These are phyloP conservation scores for Neostapfia colusana DNA, from an alignment of 176 grass and related monocot genomes.

Conservation along the genomic window DNA sequence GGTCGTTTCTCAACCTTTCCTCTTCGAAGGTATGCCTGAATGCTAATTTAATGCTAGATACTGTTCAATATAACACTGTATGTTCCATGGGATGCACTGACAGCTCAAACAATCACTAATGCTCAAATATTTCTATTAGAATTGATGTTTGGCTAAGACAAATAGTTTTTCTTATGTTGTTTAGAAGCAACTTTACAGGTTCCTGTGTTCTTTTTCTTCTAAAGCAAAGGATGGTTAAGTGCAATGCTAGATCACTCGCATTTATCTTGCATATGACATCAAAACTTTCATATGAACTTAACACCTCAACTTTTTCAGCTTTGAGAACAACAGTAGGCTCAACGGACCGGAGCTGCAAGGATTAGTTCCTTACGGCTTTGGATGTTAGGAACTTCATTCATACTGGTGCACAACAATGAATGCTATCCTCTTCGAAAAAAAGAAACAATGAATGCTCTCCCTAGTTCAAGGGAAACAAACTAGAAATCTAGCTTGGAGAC, in stretches of 20 bases:
- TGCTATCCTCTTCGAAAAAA: not conserved
- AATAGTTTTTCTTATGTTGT: not conserved
- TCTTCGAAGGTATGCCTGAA: slow-evolving; percentile 62
- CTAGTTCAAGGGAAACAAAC: slow-evolving; percentile 2
- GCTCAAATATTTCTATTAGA: not conserved
- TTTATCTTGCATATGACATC: not conserved
- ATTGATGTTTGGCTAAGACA: not conserved
- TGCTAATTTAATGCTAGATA: slow-evolving; percentile 3
- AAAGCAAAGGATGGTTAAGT: not conserved
- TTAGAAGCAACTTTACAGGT: not conserved
- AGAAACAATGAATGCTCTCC: not conserved
- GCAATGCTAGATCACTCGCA: not conserved
- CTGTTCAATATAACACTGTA: not conserved
- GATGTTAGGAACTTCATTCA: slow-evolving; percentile 53
- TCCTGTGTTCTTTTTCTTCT: not conserved
- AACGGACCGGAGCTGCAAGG: slow-evolving; percentile 96
- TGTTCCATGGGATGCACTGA: not conserved
- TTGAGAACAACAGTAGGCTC: slow-evolving; percentile 89
- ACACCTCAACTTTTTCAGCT: slow-evolving; percentile 56
- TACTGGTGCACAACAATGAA: not conserved
- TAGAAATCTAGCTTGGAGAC: slow-evolving; percentile 9
- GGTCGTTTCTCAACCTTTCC: slow-evolving; percentile 90
- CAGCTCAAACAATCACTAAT: not conserved
- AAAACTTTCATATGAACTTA: slow-evolving; percentile 1
- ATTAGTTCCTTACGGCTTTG: slow-evolving; percentile 77